phyloP scores from a whole-genome alignment of 2,329 filamentous ascomycete species.

The Myriosclerotinia scirpicola region DNA sequence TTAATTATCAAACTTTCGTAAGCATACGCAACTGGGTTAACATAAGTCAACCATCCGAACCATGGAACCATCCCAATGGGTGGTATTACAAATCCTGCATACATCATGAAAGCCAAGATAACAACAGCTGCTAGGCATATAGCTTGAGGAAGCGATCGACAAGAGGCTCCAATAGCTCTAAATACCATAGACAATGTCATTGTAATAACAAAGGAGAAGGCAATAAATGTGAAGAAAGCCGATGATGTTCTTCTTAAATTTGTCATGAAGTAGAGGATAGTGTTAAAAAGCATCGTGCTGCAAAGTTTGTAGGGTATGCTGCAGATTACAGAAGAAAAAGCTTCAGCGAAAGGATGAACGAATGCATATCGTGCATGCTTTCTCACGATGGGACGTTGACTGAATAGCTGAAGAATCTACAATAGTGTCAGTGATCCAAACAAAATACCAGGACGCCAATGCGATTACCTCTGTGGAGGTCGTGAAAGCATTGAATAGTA shows the following conservation, averaged over 20 bases:
- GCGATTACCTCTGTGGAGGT: conserved; percentile 53
- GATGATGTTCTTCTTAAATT: conserved; percentile 73
- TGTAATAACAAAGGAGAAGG: conserved; percentile 36
- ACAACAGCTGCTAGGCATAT: conserved; percentile 60
- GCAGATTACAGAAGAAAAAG: conserved; percentile 81
- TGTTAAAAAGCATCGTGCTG: conserved; percentile 66
- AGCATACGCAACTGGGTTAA: conserved; percentile 62
- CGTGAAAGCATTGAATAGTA: conserved; percentile 64
- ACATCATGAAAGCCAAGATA: conserved; percentile 38
- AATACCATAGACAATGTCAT: conserved; percentile 78
- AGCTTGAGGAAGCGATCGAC: conserved; percentile 66
- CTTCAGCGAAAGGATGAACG: conserved; percentile 88
- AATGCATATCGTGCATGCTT: conserved; percentile 86
- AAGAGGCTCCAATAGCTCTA: conserved; percentile 73
- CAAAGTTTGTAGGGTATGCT: conserved; percentile 80
- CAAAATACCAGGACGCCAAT: not conserved
- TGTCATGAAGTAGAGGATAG: conserved; percentile 83
- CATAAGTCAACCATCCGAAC: conserved; percentile 79
- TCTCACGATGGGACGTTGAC: conserved; percentile 86
- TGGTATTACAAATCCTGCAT: conserved; percentile 47
- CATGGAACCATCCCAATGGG: conserved; percentile 67
- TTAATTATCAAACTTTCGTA: conserved; percentile 83
- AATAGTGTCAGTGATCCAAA: not conserved
- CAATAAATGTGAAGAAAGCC: conserved; percentile 77
- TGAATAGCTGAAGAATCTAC: conserved; percentile 73